A percentile compares a stretch with the other conserved stretches of the same genome.
These are phyloP conservation scores for Ceratobasidium sp. DNA, from an alignment of 1,284 basidiomycete genomes.

Conservation along the genomic window DNA sequence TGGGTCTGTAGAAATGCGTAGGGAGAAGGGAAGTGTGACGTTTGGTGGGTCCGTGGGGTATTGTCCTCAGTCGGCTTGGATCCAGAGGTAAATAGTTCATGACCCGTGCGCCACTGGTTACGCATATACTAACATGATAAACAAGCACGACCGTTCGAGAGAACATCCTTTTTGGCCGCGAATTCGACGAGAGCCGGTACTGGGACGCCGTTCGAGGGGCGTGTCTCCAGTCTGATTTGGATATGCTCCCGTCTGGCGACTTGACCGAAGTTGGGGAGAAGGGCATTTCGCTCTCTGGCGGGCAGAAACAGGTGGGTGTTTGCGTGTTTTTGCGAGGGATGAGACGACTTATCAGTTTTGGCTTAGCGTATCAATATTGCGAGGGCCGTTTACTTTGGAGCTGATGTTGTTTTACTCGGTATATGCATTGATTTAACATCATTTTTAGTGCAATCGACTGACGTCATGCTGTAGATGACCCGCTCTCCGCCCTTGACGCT, in stretches of 20 bases:
- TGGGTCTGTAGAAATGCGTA: conserved; percentile 70
- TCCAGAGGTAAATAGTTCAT: conserved; percentile 59
- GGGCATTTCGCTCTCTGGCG: conserved; percentile 86
- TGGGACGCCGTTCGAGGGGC: conserved; percentile 81
- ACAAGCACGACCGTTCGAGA: conserved; percentile 67
- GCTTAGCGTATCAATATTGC: conserved; percentile 71
- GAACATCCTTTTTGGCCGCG: conserved; percentile 87
- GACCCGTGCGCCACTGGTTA: background rate
- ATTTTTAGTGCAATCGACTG: no score
- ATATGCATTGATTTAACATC: conserved; percentile 18
- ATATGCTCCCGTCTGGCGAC: conserved; percentile 85
- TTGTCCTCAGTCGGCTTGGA: conserved; percentile 72
- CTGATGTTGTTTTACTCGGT: conserved; percentile 83
- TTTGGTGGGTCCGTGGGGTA: conserved; percentile 73
- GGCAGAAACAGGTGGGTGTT: conserved; percentile 73
- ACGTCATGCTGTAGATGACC: conserved; percentile 70
- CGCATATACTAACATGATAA: background rate
- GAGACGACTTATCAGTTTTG: background rate
- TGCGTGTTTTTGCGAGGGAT: conserved; percentile 49
- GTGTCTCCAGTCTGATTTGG: conserved; percentile 83
- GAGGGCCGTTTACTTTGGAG: conserved; percentile 86
- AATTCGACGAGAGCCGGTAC: conserved; percentile 82
- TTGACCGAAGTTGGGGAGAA: conserved; percentile 74
- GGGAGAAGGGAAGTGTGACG: conserved; percentile 71
- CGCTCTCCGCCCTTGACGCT: conserved; percentile 82